Evolutionary conservation across 805 yeast genomes (phyloP).

Genomic region (Ogataea nitratoaversa): DNA sequence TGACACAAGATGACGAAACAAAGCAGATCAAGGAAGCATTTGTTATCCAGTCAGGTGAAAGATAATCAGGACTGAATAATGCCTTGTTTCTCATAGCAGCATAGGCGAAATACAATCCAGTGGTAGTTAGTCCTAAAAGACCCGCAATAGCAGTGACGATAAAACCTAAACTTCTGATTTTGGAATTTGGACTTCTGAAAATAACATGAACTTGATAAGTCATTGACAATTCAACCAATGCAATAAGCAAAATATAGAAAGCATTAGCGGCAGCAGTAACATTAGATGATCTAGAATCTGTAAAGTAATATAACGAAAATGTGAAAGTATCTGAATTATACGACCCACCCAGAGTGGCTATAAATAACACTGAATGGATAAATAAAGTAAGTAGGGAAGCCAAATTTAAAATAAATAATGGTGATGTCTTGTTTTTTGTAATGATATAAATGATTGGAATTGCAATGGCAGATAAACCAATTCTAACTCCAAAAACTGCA

Average conservation of each 20-base stretch:
- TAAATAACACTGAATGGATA: conserved; percentile 57
- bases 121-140: conserved; percentile 48
- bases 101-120: conserved; percentile 54
- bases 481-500: conserved; percentile 51
- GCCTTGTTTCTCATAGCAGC: conserved; percentile 41
- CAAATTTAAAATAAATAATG: conserved; percentile 73
- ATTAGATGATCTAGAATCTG: conserved; percentile 36
- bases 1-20: conserved; percentile 61
- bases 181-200: conserved; percentile 51
- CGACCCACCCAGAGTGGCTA: conserved; percentile 50
- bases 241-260: conserved; percentile 55
- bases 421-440: conserved; percentile 52
- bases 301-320: conserved; percentile 43
- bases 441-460: conserved; percentile 43
- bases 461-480: conserved; percentile 53
- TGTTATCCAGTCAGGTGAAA: conserved; percentile 34
- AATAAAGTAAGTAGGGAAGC: conserved; percentile 50
- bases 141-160: conserved; percentile 36
- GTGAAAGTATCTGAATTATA: conserved; percentile 43
- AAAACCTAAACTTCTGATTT: conserved; percentile 36
- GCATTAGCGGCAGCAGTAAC: conserved; percentile 60
- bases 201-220: conserved; percentile 69
- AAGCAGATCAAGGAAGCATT: conserved; percentile 60
- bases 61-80: conserved; percentile 17
- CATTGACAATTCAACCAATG: conserved; percentile 60